phyloP scores from a whole-genome alignment of 2,329 filamentous ascomycete genomes.

The Pseudocercospora musae region DNA sequence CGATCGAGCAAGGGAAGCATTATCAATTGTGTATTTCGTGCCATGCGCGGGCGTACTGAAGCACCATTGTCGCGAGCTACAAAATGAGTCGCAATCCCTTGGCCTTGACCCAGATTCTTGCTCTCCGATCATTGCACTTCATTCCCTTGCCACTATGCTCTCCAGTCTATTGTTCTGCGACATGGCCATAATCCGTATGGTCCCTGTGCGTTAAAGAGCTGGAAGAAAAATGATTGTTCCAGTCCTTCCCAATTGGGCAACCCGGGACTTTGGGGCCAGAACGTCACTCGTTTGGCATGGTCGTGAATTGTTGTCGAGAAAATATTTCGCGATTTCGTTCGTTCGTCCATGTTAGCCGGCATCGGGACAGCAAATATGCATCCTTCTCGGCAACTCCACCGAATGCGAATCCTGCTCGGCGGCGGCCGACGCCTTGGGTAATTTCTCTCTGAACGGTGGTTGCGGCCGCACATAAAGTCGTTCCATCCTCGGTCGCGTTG shows the following conservation, averaged over 20 bases:
- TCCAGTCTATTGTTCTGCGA: not conserved
- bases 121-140: not conserved
- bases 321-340: not conserved
- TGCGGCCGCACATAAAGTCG: not conserved
- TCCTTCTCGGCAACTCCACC: not conserved
- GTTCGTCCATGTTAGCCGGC: not conserved
- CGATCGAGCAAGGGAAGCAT: not conserved
- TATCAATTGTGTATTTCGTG: not conserved
- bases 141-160: not conserved
- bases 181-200: not conserved
- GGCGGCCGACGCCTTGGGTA: not conserved
- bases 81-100: not conserved
- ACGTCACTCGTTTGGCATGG: not conserved
- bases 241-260: not conserved
- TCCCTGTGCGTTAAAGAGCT: not conserved
- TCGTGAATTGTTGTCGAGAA: not conserved
- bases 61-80: not conserved
- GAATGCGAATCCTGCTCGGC: not conserved
- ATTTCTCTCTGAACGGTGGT: not conserved
- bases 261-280: not conserved
- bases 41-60: not conserved
- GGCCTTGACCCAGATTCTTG: not conserved
- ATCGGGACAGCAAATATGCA: not conserved
- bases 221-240: not conserved
- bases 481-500: not conserved